phyloP scores from a whole-genome alignment of 2,329 filamentous ascomycete genomes.

The Alternaria dauci region DNA sequence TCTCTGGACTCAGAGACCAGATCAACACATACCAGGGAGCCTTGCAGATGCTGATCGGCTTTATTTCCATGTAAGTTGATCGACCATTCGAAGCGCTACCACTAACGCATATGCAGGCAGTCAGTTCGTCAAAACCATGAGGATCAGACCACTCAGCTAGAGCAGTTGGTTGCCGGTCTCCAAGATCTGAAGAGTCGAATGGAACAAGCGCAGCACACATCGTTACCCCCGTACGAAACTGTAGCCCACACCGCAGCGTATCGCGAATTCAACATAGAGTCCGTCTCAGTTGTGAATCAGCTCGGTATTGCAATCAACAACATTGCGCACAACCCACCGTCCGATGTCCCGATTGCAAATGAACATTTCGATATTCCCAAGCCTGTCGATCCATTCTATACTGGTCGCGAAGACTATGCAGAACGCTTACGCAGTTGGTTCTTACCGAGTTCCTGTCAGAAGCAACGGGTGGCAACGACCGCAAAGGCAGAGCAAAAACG shows the following conservation, averaged over 20 bases:
- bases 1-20: conserved; percentile 7
- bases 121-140: conserved; percentile 1
- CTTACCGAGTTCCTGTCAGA: neutral
- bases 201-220: neutral
- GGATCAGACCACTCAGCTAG: conserved; percentile 2
- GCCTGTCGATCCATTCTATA: conserved; percentile 9
- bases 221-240: neutral
- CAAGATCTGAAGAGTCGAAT: neutral
- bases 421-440: neutral
- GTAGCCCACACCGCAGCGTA: neutral
- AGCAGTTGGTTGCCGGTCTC: neutral
- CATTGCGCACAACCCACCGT: neutral
- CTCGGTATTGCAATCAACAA: neutral
- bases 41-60: conserved; percentile 3
- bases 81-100: neutral
- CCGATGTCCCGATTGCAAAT: neutral
- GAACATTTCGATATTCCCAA: conserved; percentile 10
- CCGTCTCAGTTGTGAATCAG: conserved; percentile 1
- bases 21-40: conserved; percentile 8
- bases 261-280: conserved; percentile 2
- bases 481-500: conserved; percentile 10
- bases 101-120: conserved; percentile 1
- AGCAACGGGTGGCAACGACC: neutral
- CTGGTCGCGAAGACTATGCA: conserved; percentile 3
- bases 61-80: conserved; percentile 4